Conservation (phyloP, 208 protist genomes). For the Porcisia hertigi region DNA sequence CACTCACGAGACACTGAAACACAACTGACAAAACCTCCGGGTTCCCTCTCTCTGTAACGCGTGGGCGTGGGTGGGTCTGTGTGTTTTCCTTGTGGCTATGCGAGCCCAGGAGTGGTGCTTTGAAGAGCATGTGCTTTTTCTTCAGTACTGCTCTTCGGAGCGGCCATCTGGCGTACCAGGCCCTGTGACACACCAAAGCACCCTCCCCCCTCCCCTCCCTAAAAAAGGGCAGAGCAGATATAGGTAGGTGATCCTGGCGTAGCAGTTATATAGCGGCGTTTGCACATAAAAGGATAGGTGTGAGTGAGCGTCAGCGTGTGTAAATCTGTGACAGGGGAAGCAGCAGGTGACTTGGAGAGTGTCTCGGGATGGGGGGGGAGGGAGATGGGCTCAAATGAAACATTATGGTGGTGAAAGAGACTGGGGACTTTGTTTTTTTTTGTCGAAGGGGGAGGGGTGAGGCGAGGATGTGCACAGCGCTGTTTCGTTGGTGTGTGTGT, state of each 20-base stretch:
- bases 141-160: neutral
- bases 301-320: constrained; percentile 1
- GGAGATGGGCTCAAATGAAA: neutral
- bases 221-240: neutral
- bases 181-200: neutral
- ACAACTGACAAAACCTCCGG: neutral
- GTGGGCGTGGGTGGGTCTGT: neutral
- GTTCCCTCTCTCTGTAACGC: neutral
- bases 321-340: neutral
- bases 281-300: neutral
- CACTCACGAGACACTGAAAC: neutral
- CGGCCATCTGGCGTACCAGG: neutral
- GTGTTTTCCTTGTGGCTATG: neutral
- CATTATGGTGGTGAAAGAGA: neutral
- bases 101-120: neutral
- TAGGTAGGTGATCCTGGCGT: neutral
- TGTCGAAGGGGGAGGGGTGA: too few species aligned
- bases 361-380: neutral
- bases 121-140: neutral
- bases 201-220: neutral
- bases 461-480: neutral
- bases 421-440: neutral
- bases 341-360: neutral
- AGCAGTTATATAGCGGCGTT: neutral
- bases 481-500: neutral